Evolutionary conservation across 1,284 basidiomycete genomes (phyloP), one percentile per base, ranked within the genome.

Genomic region (Erythrobasidium hasegawianum): DNA sequence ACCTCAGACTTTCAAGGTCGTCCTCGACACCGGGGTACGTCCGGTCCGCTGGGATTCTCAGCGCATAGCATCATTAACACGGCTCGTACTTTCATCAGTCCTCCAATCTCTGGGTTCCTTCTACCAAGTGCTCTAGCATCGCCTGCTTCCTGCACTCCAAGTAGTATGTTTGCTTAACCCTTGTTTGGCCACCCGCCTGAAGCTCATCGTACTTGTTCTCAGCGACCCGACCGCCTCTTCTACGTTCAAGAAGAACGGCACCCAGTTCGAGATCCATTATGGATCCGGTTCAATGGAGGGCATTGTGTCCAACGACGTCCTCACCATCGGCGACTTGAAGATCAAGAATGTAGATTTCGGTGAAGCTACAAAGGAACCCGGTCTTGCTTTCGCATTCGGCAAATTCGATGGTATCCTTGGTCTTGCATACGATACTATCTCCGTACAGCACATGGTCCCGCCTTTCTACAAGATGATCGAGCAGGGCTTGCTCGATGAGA

Each of bases 211-310:
- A 75, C n/a, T n/a, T n/a, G n/a, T n/a, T n/a, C 97, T 97, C 82
- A 98, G 97, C 78, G 88, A 97, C 75, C 87, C 88, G 14, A 77
- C 79, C n/a, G 71, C 82, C 0, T 98, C 96, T 0, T 86, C 86
- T 0, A 87, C 93, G 0, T 88, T 96, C 86, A 90, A 90, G 81
- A 83, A 86, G 74, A 99, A 98, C 79, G 96, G 94, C 24, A 83
- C 90, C 66, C 81, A 83, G 13, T 98, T 99, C 77, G 85, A 87
- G 68, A 99, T 99, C 74, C 89, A 87, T 72, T 99, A 99, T 77
- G 96, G 96, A 13, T 90, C 91, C 41, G 96, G 96, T 27, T 93
- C 93, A 11, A 92, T 99, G 85, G 88, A 97, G 78, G 96, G 96
- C 71, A 92, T 89, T 74, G 89, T 98, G 68, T 97, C 93, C 20